Evolutionary conservation across 306 rosid species (phyloP).

Genomic region (Trichosanthes truncata): DNA sequence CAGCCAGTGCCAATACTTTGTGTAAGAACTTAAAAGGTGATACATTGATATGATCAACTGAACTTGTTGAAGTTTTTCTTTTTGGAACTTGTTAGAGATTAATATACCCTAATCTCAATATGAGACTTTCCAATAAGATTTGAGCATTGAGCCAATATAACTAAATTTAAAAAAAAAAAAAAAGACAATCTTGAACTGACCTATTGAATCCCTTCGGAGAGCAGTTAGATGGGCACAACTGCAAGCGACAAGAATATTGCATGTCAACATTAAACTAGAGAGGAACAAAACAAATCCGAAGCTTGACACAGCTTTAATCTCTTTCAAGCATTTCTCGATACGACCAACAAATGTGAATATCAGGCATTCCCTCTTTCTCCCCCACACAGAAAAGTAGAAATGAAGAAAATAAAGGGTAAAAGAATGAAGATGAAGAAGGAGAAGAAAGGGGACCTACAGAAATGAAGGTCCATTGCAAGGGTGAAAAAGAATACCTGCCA

Average conservation of each 20-base stretch:
- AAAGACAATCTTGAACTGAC: constrained; percentile 29
- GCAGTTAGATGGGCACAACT: constrained; percentile 94
- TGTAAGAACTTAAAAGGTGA: not conserved
- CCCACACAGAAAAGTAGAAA: no score
- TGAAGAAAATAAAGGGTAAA: not conserved
- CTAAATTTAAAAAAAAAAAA: not conserved
- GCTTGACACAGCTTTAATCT: not conserved
- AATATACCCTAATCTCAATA: not conserved
- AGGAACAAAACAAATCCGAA: not conserved
- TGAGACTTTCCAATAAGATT: not conserved
- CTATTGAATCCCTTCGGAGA: constrained; percentile 87
- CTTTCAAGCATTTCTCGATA: not conserved
- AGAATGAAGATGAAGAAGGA: not conserved
- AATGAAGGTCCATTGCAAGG: not conserved
- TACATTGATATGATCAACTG: not conserved
- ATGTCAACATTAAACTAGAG: not conserved
- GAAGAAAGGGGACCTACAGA: no score
- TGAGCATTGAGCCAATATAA: not conserved
- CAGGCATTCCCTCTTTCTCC: no score
- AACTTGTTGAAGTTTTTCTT: not conserved
- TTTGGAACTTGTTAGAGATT: not conserved
- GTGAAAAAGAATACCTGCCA: constrained; percentile 55
- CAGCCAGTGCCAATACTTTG: not conserved
- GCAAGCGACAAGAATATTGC: constrained; percentile 18
- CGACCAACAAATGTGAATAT: not conserved